Percentiles rank a stretch among this genome's conserved stretches.
Evolutionary conservation across 306 rosid genomes (phyloP).

Genomic region (Datisca glomerata): DNA sequence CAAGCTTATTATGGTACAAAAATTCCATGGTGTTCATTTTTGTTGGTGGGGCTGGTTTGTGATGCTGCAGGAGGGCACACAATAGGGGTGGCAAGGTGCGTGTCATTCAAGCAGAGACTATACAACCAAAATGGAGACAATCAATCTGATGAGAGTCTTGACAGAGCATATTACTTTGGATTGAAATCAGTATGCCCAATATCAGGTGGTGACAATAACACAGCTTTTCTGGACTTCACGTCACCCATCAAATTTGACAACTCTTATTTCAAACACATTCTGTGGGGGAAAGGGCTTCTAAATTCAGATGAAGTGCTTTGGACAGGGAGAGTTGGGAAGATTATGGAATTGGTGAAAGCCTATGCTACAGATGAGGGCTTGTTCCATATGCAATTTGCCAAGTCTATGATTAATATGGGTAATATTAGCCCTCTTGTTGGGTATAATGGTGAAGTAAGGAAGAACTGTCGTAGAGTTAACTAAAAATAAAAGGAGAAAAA

Average conservation of each 20-base stretch:
- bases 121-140: conserved; percentile 79
- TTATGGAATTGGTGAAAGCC: conserved; percentile 36
- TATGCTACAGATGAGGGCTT: conserved; percentile 46
- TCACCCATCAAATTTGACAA: conserved; percentile 67
- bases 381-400: conserved; percentile 64
- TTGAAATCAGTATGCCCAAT: conserved; percentile 61
- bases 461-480: conserved; percentile 50
- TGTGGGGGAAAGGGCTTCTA: conserved; percentile 60
- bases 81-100: conserved; percentile 71
- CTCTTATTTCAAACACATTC: conserved; percentile 50
- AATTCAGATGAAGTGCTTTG: conserved; percentile 70
- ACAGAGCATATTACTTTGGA: conserved; percentile 42
- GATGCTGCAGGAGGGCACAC: conserved; percentile 55
- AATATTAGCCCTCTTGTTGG: conserved; percentile 59
- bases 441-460: conserved; percentile 56
- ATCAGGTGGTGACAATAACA: conserved; percentile 56
- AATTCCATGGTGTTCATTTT: too few species aligned
- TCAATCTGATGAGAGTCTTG: conserved; percentile 57
- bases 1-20: too few species aligned
- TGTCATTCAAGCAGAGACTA: conserved; percentile 68
- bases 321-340: conserved; percentile 30
- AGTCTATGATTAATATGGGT: conserved; percentile 73
- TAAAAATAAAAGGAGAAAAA: not conserved
- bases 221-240: conserved; percentile 60
- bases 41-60: not conserved